Evolutionary conservation across 345 rosid species (phyloP).

Genomic region (Noccaea bulbosa): DNA sequence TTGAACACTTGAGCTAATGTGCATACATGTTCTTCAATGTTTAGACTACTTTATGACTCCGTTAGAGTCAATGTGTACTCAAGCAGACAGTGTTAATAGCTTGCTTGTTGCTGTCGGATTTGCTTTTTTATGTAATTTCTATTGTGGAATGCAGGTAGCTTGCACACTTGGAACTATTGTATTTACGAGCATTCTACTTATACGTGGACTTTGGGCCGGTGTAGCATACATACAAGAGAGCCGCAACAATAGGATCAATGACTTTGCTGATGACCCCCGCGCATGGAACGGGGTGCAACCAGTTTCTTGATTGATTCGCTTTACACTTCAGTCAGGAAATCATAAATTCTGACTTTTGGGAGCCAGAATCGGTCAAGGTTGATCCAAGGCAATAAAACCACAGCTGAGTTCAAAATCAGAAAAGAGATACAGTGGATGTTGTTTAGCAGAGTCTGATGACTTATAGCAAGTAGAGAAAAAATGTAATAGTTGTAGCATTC

Average conservation of each 20-base stretch:
- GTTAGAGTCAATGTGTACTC: background rate
- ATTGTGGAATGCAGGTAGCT: conserved; percentile 39
- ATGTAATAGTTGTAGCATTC: conserved; percentile 27
- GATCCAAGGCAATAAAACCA: conserved; percentile 36
- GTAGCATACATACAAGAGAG: conserved; percentile 46
- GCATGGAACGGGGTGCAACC: conserved; percentile 45
- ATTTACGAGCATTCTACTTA: conserved; percentile 46
- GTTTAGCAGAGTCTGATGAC: conserved; percentile 26
- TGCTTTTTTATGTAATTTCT: background rate
- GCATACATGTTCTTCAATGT: background rate
- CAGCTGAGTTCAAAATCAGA: conserved; percentile 29
- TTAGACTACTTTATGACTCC: background rate
- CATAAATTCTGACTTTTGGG: conserved; percentile 13
- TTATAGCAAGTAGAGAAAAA: conserved; percentile 11
- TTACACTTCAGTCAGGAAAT: background rate
- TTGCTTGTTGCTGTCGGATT: background rate
- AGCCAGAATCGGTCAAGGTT: conserved; percentile 22
- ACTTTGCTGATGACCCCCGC: conserved; percentile 42
- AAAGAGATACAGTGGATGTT: conserved; percentile 26
- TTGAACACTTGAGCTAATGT: conserved; percentile 9
- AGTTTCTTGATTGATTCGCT: conserved; percentile 29
- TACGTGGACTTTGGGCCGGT: conserved; percentile 49
- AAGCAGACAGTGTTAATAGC: background rate
- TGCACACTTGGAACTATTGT: conserved; percentile 45
- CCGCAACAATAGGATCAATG: conserved; percentile 45